Evolutionary conservation across 768 basidiomycete genomes (phyloP).

Genomic region (Coprinopsis strossmayeri): DNA sequence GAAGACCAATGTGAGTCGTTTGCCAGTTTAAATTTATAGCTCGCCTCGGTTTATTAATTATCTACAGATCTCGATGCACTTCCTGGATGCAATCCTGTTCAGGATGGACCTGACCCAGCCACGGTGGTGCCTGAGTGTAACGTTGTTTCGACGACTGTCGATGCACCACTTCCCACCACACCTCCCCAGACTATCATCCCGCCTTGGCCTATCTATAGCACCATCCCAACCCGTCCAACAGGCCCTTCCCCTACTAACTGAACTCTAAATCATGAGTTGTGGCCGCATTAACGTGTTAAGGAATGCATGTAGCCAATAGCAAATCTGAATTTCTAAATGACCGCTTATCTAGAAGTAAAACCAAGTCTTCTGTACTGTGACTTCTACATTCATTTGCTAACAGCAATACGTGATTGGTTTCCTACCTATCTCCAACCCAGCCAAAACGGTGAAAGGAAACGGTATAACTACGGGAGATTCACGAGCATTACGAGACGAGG

Average conservation of each 20-base stretch:
- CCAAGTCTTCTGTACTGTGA: too few species aligned
- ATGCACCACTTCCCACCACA: neutral
- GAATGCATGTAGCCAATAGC: too few species aligned
- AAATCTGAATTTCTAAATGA: too few species aligned
- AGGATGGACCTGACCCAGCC: conserved; percentile 2
- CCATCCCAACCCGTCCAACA: neutral
- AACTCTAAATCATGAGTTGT: too few species aligned
- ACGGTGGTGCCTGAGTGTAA: neutral
- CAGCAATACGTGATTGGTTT: too few species aligned
- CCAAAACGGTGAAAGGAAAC: too few species aligned
- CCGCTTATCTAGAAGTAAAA: too few species aligned
- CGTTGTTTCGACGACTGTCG: neutral
- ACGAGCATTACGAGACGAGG: too few species aligned
- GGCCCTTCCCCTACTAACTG: neutral
- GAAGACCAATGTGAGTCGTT: conserved; percentile 6
- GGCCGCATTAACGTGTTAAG: too few species aligned
- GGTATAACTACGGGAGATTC: too few species aligned
- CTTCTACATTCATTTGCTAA: too few species aligned
- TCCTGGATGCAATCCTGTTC: conserved; percentile 9
- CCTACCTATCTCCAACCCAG: too few species aligned
- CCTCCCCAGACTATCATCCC: neutral
- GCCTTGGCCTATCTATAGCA: neutral
- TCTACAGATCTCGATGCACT: conserved; percentile 4
- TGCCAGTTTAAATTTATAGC: neutral
- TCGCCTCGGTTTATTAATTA: neutral